Evolutionary conservation across 2,329 filamentous ascomycete genomes (phyloP).

Genomic region (Lecanoromycetidae sp.): DNA sequence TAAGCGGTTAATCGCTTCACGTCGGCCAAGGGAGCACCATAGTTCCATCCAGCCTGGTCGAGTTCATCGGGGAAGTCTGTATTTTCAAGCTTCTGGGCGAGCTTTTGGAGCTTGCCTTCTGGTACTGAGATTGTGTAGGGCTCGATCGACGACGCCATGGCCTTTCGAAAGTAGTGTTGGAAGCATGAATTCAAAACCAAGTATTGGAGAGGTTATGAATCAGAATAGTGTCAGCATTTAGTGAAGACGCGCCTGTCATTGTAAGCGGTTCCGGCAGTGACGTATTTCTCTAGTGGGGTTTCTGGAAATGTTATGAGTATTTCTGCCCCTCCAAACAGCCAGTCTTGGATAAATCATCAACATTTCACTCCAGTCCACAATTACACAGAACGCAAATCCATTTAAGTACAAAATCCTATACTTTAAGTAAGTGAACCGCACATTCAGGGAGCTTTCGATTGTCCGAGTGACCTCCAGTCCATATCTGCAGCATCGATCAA

Average conservation of each 20-base stretch:
- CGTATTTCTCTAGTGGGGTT: constrained; percentile 11
- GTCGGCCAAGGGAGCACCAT: constrained; percentile 28
- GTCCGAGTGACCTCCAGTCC: no score
- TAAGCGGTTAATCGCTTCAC: constrained; percentile 27
- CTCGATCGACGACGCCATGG: constrained; percentile 14
- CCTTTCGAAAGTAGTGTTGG: neutral
- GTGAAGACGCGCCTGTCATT: constrained; percentile 2
- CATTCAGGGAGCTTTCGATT: neutral
- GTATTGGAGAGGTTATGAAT: neutral
- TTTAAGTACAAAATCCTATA: neutral
- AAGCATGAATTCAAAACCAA: neutral
- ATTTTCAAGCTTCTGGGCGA: constrained; percentile 27
- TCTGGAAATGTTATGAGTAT: neutral
- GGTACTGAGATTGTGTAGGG: constrained; percentile 27
- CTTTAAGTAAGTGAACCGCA: neutral
- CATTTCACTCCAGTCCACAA: no score
- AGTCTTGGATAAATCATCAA: neutral
- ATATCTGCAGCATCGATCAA: neutral
- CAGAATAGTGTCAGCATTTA: neutral
- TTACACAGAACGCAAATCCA: neutral
- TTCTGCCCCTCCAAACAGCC: neutral
- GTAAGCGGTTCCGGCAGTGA: constrained; percentile 2
- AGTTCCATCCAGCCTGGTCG: constrained; percentile 29
- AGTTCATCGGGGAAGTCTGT: constrained; percentile 31
- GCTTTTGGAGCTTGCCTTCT: constrained; percentile 24